Evolutionary conservation across 2,329 filamentous ascomycete genomes (phyloP).

Genomic region (Fusarium sp.): DNA sequence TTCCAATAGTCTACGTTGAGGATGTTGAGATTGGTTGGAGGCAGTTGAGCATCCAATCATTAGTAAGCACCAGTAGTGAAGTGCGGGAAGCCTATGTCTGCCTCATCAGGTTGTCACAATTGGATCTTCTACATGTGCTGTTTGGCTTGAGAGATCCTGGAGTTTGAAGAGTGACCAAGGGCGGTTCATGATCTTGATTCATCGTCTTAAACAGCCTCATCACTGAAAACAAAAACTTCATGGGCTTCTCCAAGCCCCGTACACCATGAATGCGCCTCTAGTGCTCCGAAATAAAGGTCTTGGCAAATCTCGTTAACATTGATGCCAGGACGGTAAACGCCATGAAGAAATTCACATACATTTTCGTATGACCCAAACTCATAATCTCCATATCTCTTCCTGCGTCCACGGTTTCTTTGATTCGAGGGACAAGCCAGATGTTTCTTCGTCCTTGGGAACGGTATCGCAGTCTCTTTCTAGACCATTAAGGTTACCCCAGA

Average conservation of each 20-base stretch:
- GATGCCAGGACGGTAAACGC: slow-evolving; percentile 40
- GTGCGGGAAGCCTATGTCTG: not conserved
- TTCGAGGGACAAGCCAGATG: slow-evolving; percentile 41
- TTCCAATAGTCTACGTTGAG: not conserved
- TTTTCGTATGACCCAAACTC: slow-evolving; percentile 49
- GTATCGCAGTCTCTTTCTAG: slow-evolving; percentile 46
- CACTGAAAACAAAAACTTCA: slow-evolving; percentile 25
- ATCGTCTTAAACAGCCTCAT: slow-evolving; percentile 29
- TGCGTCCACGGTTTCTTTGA: slow-evolving; percentile 27
- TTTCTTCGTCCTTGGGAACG: slow-evolving; percentile 40
- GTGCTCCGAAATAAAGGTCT: slow-evolving; percentile 41
- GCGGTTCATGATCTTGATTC: slow-evolving; percentile 27
- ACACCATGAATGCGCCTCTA: slow-evolving; percentile 36
- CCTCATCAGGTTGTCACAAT: not conserved
- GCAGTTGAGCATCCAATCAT: not conserved
- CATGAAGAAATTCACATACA: slow-evolving; percentile 51
- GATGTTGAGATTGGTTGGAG: not conserved
- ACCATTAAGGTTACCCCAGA: slow-evolving; percentile 42
- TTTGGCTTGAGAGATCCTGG: not conserved
- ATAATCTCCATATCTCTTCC: slow-evolving; percentile 41
- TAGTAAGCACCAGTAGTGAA: slow-evolving; percentile 14
- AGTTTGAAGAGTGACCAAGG: slow-evolving; percentile 2
- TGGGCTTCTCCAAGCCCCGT: slow-evolving; percentile 19
- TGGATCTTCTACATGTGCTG: too few species aligned
- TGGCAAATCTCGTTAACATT: slow-evolving; percentile 46